These are phyloP conservation scores for Prunus salicina DNA, from an alignment of 306 rosid genomes.

Conservation along the genomic window DNA sequence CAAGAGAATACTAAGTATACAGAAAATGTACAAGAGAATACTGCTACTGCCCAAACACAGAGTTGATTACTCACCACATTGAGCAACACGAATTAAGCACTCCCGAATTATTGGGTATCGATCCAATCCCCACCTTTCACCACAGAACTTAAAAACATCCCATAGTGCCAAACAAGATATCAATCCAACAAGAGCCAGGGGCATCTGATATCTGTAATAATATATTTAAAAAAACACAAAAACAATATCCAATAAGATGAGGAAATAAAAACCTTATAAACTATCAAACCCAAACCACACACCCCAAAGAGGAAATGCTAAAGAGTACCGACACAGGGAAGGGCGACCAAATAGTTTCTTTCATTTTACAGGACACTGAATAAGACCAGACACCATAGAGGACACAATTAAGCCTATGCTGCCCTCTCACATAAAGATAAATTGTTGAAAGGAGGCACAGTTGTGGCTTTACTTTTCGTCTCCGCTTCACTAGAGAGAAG, in stretches of 20 bases:
- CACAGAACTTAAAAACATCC: constrained; percentile 70
- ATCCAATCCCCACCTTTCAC: constrained; percentile 63
- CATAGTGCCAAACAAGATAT: constrained; percentile 75
- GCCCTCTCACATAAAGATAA: background rate
- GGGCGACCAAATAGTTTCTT: background rate
- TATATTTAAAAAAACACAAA: constrained; percentile 10
- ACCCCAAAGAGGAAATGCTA: background rate
- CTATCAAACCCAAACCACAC: background rate
- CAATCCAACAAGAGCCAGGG: constrained; percentile 77
- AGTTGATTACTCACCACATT: constrained; percentile 54
- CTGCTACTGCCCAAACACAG: background rate
- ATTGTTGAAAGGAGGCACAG: background rate
- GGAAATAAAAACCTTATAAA: background rate
- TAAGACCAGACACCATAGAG: background rate
- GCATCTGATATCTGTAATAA: constrained; percentile 82
- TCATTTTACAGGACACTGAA: background rate
- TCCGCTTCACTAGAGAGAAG: background rate
- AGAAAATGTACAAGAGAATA: background rate
- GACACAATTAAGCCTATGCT: background rate
- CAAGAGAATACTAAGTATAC: background rate
- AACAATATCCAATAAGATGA: constrained; percentile 15
- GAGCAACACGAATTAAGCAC: constrained; percentile 68
- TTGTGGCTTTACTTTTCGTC: background rate
- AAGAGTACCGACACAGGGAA: background rate
- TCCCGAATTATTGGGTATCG: constrained; percentile 54